Conservation (phyloP, 805 yeast species). For the Suhomyces xylopsoci region DNA sequence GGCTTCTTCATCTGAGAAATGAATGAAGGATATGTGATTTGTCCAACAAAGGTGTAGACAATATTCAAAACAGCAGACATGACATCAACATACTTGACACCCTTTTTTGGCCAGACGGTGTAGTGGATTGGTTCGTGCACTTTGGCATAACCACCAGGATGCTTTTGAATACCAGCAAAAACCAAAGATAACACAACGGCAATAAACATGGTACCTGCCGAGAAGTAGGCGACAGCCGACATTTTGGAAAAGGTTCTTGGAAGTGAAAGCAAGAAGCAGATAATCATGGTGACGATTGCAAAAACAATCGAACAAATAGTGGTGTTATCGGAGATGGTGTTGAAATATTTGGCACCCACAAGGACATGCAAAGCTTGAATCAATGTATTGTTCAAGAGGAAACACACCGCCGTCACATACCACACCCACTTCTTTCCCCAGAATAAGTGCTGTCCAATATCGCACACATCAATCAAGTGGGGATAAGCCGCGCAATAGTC, state of each 20-base stretch:
- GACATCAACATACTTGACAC: slow-evolving; percentile 51
- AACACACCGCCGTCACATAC: slow-evolving; percentile 56
- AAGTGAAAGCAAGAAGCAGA: slow-evolving; percentile 50
- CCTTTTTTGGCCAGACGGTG: slow-evolving; percentile 48
- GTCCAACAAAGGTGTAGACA: slow-evolving; percentile 63
- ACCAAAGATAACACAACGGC: slow-evolving; percentile 52
- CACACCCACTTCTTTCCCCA: slow-evolving; percentile 51
- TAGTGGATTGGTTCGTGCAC: slow-evolving; percentile 36
- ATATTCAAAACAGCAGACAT: slow-evolving; percentile 59
- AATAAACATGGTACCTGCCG: slow-evolving; percentile 56
- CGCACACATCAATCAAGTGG: slow-evolving; percentile 50
- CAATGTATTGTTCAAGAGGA: slow-evolving; percentile 52
- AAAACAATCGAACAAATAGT: slow-evolving; percentile 53
- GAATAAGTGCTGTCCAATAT: slow-evolving; percentile 56
- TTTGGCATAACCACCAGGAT: slow-evolving; percentile 39
- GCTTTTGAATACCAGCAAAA: slow-evolving; percentile 52
- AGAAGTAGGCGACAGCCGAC: slow-evolving; percentile 50
- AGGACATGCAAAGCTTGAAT: slow-evolving; percentile 59
- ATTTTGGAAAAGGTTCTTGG: slow-evolving; percentile 56
- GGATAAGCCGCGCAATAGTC: slow-evolving; percentile 57
- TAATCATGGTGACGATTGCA: slow-evolving; percentile 46
- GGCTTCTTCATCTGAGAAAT: slow-evolving; percentile 59
- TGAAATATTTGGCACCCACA: slow-evolving; percentile 58
- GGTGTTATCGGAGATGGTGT: slow-evolving; percentile 48
- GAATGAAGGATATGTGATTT: slow-evolving; percentile 60